Conservation (phyloP, 2,329 filamentous ascomycete species). For the Ceratocystis variospora region DNA sequence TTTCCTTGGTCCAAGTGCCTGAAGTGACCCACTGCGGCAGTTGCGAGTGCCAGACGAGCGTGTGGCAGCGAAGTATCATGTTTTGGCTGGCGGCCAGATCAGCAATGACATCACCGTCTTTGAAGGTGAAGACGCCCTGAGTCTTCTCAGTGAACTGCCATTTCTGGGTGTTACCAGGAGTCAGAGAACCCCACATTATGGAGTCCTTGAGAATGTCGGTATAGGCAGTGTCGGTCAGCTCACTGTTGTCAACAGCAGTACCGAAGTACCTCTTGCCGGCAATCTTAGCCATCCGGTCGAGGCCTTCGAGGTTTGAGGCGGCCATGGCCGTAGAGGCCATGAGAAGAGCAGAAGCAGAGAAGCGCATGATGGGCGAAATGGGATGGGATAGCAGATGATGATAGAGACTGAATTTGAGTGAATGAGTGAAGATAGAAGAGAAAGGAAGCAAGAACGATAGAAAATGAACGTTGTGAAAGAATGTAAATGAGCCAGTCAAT, state of each 20-base stretch:
- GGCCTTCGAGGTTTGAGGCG: constrained; percentile 26
- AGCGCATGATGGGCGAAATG: constrained; percentile 21
- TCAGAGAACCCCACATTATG: constrained; percentile 47
- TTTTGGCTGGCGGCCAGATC: constrained; percentile 30
- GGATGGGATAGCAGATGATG: not conserved
- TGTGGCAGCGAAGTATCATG: constrained; percentile 46
- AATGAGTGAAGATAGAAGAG: constrained; percentile 8
- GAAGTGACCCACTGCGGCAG: constrained; percentile 26
- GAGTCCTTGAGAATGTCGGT: constrained; percentile 38
- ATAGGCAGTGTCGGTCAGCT: constrained; percentile 34
- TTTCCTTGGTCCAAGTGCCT: constrained; percentile 40
- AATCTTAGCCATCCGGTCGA: constrained; percentile 37
- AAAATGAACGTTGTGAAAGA: constrained; percentile 14
- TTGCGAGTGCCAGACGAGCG: constrained; percentile 36
- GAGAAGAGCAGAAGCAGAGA: constrained; percentile 21
- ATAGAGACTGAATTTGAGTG: not conserved
- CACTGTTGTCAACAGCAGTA: constrained; percentile 42
- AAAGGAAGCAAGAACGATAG: not conserved
- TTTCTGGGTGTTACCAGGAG: constrained; percentile 46
- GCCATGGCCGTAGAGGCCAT: constrained; percentile 23
- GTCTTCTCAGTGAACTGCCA: constrained; percentile 48
- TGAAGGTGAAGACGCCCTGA: constrained; percentile 46
- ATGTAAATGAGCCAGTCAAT: constrained; percentile 14
- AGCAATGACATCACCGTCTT: constrained; percentile 39
- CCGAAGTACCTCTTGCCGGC: constrained; percentile 47